Conservation (phyloP, 495 filamentous ascomycete genomes). For the Hyphodiscus hymeniophilus region DNA sequence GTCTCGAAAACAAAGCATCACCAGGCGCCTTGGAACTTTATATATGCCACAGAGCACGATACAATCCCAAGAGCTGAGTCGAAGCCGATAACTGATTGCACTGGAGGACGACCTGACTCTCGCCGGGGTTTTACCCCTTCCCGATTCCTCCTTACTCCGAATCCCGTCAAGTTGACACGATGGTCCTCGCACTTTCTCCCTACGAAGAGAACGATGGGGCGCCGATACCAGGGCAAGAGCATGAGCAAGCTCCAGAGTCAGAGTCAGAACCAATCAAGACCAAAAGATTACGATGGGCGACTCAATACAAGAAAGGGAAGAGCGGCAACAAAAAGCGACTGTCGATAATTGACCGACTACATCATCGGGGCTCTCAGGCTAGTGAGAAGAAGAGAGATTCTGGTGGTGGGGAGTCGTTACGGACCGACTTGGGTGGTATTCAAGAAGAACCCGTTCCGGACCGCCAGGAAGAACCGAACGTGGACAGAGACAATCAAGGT, state of each 20-base stretch:
- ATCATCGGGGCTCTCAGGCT: conserved; percentile 45
- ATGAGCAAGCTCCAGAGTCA: conserved; percentile 20
- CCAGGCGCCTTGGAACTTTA: too few species aligned
- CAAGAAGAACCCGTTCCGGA: conserved; percentile 34
- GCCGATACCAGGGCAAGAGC: conserved; percentile 24
- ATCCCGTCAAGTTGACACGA: conserved; percentile 2
- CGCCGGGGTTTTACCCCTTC: neutral
- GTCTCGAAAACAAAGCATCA: too few species aligned
- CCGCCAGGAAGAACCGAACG: conserved; percentile 27
- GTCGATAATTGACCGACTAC: conserved; percentile 72
- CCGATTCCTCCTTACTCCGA: conserved; percentile 12
- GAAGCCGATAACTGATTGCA: neutral
- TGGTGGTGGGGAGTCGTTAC: conserved; percentile 23
- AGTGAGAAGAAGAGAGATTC: conserved; percentile 69
- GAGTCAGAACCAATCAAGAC: conserved; percentile 23
- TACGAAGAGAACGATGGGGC: conserved; percentile 16
- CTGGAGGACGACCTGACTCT: conserved; percentile 13
- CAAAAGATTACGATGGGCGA: conserved; percentile 79
- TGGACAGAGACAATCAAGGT: conserved; percentile 25
- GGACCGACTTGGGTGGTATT: conserved; percentile 33
- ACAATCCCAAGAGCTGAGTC: neutral
- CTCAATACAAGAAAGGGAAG: conserved; percentile 66
- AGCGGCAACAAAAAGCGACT: conserved; percentile 72
- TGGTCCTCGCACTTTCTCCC: conserved; percentile 15
- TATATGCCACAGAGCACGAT: too few species aligned